phyloP scores from a whole-genome alignment of 495 filamentous ascomycete species.

The Astrocystis sublimbata region DNA sequence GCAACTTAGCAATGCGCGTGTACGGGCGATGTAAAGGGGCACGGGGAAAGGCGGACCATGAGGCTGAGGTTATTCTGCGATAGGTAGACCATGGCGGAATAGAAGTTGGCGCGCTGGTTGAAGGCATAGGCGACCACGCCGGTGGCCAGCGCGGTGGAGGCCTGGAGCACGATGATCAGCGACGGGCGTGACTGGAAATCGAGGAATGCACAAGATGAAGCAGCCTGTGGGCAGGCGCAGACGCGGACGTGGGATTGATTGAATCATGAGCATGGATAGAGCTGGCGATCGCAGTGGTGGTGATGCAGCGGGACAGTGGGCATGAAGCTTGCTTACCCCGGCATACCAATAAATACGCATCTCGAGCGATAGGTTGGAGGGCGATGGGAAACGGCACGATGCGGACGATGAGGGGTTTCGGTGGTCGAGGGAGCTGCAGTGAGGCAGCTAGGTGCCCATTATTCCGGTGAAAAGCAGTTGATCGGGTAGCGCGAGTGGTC shows the following conservation, averaged over 20 bases:
- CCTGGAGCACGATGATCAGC: slow-evolving; percentile 45
- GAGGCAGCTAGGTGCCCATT: slow-evolving; percentile 32
- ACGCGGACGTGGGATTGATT: not conserved
- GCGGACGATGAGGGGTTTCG: slow-evolving; percentile 2
- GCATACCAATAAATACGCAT: slow-evolving; percentile 61
- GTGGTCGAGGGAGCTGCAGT: slow-evolving; percentile 26
- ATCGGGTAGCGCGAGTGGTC: not conserved
- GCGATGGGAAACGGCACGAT: not conserved
- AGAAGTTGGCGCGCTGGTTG: slow-evolving; percentile 95
- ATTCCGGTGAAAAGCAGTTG: slow-evolving; percentile 9
- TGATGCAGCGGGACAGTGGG: slow-evolving; percentile 14
- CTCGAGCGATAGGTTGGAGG: slow-evolving; percentile 30
- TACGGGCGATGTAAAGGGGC: not conserved
- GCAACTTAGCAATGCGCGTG: slow-evolving; percentile 16
- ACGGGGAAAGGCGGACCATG: slow-evolving; percentile 60
- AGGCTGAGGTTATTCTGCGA: slow-evolving; percentile 93
- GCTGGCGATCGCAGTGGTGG: not conserved
- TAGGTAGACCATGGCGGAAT: slow-evolving; percentile 93
- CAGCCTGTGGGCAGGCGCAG: not conserved
- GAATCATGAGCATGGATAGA: not conserved
- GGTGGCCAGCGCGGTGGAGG: slow-evolving; percentile 75
- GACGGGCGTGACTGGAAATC: not conserved
- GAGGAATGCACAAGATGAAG: not conserved
- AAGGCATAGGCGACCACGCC: slow-evolving; percentile 86
- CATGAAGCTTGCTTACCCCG: slow-evolving; percentile 54